Evolutionary conservation across 257 asterid species (phyloP).

Genomic region (Penstemon barbatus): DNA sequence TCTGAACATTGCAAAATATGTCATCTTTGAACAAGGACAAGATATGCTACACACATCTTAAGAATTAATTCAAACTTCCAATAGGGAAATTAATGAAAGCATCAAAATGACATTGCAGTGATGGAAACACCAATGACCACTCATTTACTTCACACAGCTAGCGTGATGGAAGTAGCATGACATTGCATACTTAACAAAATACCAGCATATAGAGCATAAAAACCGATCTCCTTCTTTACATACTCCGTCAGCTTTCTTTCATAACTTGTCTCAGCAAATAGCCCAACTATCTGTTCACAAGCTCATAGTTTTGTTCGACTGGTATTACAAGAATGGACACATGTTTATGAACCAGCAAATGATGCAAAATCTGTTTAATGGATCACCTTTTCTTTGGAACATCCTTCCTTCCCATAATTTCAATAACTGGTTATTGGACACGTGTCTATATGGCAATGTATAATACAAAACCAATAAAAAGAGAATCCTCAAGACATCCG

Average conservation of each 20-base stretch:
- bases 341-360: not conserved
- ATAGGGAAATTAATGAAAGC: not conserved
- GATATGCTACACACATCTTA: not conserved
- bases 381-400: not conserved
- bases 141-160: too few relatives aligned
- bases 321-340: not conserved
- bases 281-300: not conserved
- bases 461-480: slow-evolving; percentile 3
- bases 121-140: too few relatives aligned
- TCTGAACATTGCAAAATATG: not conserved
- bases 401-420: not conserved
- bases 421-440: slow-evolving; percentile 1
- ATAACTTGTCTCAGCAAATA: not conserved
- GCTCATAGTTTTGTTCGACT: slow-evolving; percentile 1
- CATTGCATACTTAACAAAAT: not conserved
- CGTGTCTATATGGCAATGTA: slow-evolving; percentile 7
- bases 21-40: not conserved
- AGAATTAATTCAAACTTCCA: slow-evolving; percentile 4
- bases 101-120: too few relatives aligned
- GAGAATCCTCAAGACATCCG: slow-evolving; percentile 4
- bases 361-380: not conserved
- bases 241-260: not conserved
- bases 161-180: not conserved
- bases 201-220: not conserved
- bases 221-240: not conserved